These are phyloP conservation scores for Picea sitchensis DNA, from an alignment of 75 land plant genomes.

Conservation along the genomic window DNA sequence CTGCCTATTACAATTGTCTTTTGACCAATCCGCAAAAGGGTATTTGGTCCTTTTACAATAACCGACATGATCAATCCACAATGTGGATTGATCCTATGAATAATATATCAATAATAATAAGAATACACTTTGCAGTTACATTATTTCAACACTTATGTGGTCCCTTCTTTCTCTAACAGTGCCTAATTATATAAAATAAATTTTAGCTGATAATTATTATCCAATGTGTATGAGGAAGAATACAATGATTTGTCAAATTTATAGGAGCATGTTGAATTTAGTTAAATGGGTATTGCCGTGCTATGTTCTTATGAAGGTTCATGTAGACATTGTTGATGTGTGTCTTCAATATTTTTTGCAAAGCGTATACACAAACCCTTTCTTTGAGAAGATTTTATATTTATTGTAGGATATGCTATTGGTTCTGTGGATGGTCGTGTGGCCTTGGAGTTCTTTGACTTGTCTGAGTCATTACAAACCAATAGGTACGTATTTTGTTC, in stretches of 20 bases:
- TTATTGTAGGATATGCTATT: constrained; percentile 64
- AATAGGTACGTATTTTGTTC: constrained; percentile 28
- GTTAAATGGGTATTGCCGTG: not conserved
- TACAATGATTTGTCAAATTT: not conserved
- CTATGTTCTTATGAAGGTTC: too few species aligned
- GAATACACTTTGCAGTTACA: too few species aligned
- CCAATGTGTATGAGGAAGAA: not conserved
- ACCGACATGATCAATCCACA: too few species aligned
- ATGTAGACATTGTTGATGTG: not conserved
- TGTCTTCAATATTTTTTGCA: not conserved
- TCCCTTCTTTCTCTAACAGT: too few species aligned
- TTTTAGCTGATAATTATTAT: not conserved
- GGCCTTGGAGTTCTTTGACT: constrained; percentile 55
- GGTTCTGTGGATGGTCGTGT: constrained; percentile 88
- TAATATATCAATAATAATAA: too few species aligned
- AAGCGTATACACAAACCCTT: not conserved
- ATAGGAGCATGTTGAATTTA: not conserved
- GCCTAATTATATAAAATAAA: too few species aligned
- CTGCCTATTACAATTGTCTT: too few species aligned
- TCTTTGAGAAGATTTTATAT: not conserved
- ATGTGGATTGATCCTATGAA: too few species aligned
- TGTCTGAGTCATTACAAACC: constrained; percentile 38
- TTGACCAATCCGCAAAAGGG: too few species aligned
- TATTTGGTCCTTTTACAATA: too few species aligned
- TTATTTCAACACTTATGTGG: too few species aligned